A percentile compares a stretch with the other conserved stretches of the same genome.
These are phyloP conservation scores for Bryoglossum gracile DNA, from an alignment of 495 filamentous ascomycete genomes.

Conservation along the genomic window DNA sequence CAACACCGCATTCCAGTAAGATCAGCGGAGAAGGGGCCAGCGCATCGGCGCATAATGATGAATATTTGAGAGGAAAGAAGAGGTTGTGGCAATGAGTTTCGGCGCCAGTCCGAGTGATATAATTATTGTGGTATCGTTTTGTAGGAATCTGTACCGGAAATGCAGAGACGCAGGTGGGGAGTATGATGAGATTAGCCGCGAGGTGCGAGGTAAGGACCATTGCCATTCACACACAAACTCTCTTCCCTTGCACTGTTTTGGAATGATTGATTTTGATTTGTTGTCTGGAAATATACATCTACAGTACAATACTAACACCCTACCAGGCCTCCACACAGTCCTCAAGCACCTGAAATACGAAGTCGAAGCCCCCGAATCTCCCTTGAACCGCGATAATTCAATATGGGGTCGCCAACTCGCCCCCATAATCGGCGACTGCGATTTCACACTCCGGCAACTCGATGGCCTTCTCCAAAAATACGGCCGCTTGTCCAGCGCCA, in stretches of 20 bases:
- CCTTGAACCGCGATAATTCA: slow-evolving; percentile 31
- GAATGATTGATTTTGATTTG: background rate
- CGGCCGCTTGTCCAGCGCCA: slow-evolving; percentile 2
- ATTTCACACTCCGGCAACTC: slow-evolving; percentile 36
- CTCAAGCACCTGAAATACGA: slow-evolving; percentile 44
- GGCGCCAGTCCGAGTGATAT: slow-evolving; percentile 20
- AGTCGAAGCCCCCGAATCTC: slow-evolving; percentile 40
- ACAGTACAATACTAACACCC: background rate
- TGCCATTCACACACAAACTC: background rate
- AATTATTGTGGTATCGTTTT: slow-evolving; percentile 18
- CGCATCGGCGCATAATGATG: slow-evolving; percentile 5
- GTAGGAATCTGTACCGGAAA: slow-evolving; percentile 20
- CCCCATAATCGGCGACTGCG: slow-evolving; percentile 41
- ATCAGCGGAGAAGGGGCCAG: background rate
- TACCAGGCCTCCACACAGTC: slow-evolving; percentile 34
- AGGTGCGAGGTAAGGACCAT: slow-evolving; percentile 28
- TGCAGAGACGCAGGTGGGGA: slow-evolving; percentile 23
- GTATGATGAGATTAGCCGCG: slow-evolving; percentile 28
- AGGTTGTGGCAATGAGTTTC: slow-evolving; percentile 20
- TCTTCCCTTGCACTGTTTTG: background rate
- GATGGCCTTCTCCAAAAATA: slow-evolving; percentile 23
- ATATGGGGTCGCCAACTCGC: slow-evolving; percentile 35
- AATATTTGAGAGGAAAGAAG: background rate
- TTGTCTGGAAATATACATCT: too few species aligned
- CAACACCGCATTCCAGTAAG: background rate